Evolutionary conservation across 1,139 yeast genomes (phyloP).

Genomic region (Hansenula sp.): DNA sequence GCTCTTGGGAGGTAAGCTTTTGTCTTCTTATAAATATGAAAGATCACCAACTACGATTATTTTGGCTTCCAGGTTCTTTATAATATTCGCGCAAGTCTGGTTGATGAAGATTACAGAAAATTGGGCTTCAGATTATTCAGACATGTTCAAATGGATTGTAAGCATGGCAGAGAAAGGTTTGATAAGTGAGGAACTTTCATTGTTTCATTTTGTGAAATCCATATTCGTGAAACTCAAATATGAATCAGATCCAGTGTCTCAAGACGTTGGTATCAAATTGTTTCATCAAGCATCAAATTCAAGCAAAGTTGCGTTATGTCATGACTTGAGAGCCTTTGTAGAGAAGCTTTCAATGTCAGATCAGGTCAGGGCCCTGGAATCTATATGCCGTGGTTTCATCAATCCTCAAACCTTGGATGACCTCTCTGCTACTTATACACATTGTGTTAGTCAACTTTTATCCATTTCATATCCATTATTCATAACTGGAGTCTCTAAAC

Average conservation of each 20-base stretch:
- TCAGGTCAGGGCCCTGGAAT: constrained; percentile 30
- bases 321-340: background rate
- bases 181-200: constrained; percentile 8
- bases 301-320: background rate
- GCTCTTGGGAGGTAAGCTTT: constrained; percentile 13
- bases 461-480: constrained; percentile 21
- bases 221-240: constrained; percentile 4
- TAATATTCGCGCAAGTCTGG: constrained; percentile 4
- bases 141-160: constrained; percentile 14
- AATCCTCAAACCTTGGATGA: constrained; percentile 37
- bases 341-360: constrained; percentile 1
- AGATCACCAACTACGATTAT: constrained; percentile 10
- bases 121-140: constrained; percentile 10
- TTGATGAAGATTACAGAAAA: constrained; percentile 5
- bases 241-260: background rate
- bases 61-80: constrained; percentile 8
- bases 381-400: constrained; percentile 29
- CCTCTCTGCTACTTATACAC: constrained; percentile 34
- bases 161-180: constrained; percentile 6
- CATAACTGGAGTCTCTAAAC: constrained; percentile 15
- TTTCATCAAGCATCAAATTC: background rate
- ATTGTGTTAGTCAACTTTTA: constrained; percentile 33
- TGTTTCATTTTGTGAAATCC: constrained; percentile 3
- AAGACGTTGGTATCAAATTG: background rate
- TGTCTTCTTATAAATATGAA: constrained; percentile 10